Conservation (phyloP, 148 eudicot species). For the Chenopodium suecicum region DNA sequence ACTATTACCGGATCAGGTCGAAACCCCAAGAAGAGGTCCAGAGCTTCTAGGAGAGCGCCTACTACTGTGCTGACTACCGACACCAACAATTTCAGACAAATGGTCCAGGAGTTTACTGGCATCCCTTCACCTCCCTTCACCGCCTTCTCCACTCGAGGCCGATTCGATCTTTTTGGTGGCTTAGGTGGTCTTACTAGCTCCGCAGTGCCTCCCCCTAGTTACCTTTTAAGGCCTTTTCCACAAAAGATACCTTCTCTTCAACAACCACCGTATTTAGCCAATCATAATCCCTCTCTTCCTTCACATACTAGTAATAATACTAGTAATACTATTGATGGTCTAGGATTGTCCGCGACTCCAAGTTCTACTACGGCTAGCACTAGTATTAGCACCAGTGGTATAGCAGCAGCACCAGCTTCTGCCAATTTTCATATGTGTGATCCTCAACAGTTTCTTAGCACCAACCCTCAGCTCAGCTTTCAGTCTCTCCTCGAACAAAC, state of each 20-base stretch:
- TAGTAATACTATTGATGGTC: not conserved
- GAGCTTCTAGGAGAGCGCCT: constrained; percentile 78
- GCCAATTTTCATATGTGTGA: not conserved
- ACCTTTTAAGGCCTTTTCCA: constrained; percentile 54
- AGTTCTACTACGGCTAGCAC: not conserved
- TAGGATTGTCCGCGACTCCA: not conserved
- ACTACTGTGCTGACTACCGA: constrained; percentile 84
- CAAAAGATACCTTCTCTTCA: constrained; percentile 41
- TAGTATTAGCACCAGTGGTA: not conserved
- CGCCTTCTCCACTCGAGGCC: constrained; percentile 41
- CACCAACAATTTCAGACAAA: constrained; percentile 72
- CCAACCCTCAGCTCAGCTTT: constrained; percentile 24
- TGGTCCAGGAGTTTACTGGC: constrained; percentile 93
- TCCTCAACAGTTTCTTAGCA: not conserved
- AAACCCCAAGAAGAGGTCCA: constrained; percentile 71
- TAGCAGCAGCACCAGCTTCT: not conserved
- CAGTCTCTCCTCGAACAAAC: constrained; percentile 33
- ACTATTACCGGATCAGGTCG: constrained; percentile 20
- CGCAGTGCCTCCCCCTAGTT: constrained; percentile 14
- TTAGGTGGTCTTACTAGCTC: constrained; percentile 1
- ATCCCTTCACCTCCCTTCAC: constrained; percentile 67
- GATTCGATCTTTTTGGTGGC: constrained; percentile 46
- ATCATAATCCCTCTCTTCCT: constrained; percentile 5
- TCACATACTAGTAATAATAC: not conserved
- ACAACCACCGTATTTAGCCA: not conserved